A percentile compares a stretch with the other conserved stretches of the same genome.
Conservation (phyloP, 768 basidiomycete genomes). For the Rhizopogon salebrosus region DNA sequence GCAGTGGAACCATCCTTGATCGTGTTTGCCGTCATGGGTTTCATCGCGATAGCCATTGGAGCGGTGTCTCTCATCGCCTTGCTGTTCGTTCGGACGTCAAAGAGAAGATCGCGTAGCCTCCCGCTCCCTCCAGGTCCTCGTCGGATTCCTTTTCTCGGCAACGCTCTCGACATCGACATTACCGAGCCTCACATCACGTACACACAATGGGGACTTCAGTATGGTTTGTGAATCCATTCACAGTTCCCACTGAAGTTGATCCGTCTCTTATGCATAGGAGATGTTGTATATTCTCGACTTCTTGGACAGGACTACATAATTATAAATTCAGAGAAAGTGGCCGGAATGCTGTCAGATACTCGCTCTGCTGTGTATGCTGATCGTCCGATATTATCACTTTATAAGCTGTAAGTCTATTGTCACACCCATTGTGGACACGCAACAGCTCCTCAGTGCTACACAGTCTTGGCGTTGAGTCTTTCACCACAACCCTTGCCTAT, state of each 20-base stretch:
- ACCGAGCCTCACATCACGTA: no score
- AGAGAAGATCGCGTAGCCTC: not conserved
- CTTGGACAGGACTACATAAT: conserved; percentile 30
- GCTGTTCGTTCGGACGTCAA: not conserved
- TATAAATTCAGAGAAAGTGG: conserved; percentile 36
- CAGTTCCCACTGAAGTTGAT: no score
- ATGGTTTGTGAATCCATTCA: no score
- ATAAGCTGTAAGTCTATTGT: not conserved
- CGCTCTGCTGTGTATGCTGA: conserved; percentile 41
- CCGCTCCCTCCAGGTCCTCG: conserved; percentile 33
- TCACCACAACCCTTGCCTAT: conserved; percentile 6
- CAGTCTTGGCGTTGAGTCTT: conserved; percentile 8
- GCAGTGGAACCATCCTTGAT: not conserved
- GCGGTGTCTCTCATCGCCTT: not conserved
- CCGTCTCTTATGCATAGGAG: no score
- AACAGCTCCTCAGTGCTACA: no score
- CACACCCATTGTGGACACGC: not conserved
- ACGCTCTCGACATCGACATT: conserved; percentile 34
- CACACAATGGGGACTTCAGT: no score
- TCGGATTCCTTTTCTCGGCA: conserved; percentile 32
- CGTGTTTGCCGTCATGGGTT: not conserved
- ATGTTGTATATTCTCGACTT: no score
- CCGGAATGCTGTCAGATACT: conserved; percentile 37
- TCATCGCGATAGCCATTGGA: not conserved
- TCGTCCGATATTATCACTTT: not conserved